These are phyloP conservation scores for Quercus mongolica DNA, from an alignment of 306 rosid species.

Conservation along the genomic window DNA sequence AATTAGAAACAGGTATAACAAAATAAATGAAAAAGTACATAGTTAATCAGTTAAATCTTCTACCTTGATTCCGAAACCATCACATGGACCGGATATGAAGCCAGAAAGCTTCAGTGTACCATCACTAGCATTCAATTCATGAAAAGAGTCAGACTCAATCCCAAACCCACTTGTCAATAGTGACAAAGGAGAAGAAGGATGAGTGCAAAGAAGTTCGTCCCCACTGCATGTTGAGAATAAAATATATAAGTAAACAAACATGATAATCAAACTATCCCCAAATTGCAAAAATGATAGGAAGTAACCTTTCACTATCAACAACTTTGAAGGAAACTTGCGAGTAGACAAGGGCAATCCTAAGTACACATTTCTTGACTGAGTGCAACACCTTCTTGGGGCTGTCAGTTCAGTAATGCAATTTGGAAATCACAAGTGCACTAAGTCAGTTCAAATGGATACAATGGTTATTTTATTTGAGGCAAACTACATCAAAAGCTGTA, in stretches of 20 bases:
- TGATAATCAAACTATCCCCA: conserved; percentile 11
- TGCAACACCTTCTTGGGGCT: conserved; percentile 89
- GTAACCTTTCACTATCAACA: conserved; percentile 75
- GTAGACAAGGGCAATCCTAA: conserved; percentile 60
- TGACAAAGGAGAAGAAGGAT: conserved; percentile 67
- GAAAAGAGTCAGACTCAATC: conserved; percentile 54
- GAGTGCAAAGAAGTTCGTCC: conserved; percentile 66
- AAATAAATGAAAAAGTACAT: conserved; percentile 20
- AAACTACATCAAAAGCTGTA: not conserved
- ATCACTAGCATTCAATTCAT: conserved; percentile 44
- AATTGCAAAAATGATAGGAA: conserved; percentile 20
- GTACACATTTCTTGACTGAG: conserved; percentile 69
- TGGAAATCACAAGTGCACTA: conserved; percentile 21
- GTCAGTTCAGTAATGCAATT: conserved; percentile 31
- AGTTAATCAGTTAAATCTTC: conserved; percentile 16
- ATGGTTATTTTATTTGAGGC: conserved; percentile 21
- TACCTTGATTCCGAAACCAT: conserved; percentile 58
- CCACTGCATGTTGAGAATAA: conserved; percentile 45
- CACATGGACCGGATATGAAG: conserved; percentile 63
- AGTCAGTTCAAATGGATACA: conserved; percentile 37
- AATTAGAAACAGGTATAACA: not conserved
- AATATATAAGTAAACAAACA: conserved; percentile 28
- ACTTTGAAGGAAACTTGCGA: conserved; percentile 64
- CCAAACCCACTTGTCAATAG: conserved; percentile 73
- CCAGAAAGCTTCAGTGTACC: conserved; percentile 71